Evolutionary conservation across 1,139 yeast genomes (phyloP), one percentile per base, ranked within the genome.

Genomic region (Suhomyces ambrosiae): DNA sequence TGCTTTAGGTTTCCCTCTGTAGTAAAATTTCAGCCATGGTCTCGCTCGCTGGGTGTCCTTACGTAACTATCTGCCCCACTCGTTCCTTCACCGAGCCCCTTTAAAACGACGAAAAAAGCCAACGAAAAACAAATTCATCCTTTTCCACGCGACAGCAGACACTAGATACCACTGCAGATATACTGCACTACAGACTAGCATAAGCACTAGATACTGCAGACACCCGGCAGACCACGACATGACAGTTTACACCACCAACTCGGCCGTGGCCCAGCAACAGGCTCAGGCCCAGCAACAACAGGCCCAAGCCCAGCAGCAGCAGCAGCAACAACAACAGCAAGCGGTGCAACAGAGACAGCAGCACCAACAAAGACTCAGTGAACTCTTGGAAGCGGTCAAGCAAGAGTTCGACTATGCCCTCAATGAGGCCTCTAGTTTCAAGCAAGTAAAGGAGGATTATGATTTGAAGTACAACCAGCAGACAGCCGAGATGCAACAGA

Each of bases 401-500:
- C 88, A 83, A 57, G 98, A 92, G 70, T 90, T 92, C 53, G 94
- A 88, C 52, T 80, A 79, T 49, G 86, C 94, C 35, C 76, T 87
- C 48, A 84, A 80, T 58, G 97, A 92, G 63, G 96, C 96, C 7
- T 79, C 89, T 34, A 79, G 80, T 47, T 88, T 83, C 64, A 82
- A 94, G 56, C 82, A 87, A 61, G 96, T 90, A 63, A 92, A 89
- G 68, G 96, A 89, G 61, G 97, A 90, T 59, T 87, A 84, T 55
- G 97, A 92, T 65, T 74, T 85, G 52, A 90, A 90, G 61, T 82
- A 88, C 59, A 83, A 80, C 59, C 96, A 89, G 65, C 97, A 92
- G 63, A 84, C 89, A 38, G 88, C 87, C 37, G 98, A 92, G 63
- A 84, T 92, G 81, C 94, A 89, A 58, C 95, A 87, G 61, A 90